These are phyloP conservation scores for Scheffersomyces cryptocercus DNA, from an alignment of 1,139 yeast species.

Conservation along the genomic window DNA sequence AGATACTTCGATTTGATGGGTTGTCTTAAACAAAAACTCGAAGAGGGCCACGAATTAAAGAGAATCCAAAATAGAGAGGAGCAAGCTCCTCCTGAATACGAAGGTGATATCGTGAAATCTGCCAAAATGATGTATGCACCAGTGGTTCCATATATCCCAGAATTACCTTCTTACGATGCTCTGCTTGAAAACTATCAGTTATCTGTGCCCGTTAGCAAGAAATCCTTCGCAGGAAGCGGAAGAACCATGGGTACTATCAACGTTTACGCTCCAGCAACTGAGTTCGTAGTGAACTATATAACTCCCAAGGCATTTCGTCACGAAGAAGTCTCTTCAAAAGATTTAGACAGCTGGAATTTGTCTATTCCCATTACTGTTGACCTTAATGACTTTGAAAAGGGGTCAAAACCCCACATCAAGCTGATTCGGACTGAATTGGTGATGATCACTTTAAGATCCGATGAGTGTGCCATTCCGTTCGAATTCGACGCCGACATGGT, in stretches of 20 bases:
- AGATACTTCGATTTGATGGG: background rate
- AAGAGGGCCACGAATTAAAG: background rate
- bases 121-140: constrained; percentile 7
- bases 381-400: constrained; percentile 1
- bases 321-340: constrained; percentile 10
- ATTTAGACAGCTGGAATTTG: constrained; percentile 12
- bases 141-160: background rate
- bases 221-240: background rate
- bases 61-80: background rate
- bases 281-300: background rate
- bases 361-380: constrained; percentile 11
- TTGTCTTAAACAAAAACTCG: background rate
- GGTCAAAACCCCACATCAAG: constrained; percentile 7
- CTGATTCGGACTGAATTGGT: constrained; percentile 10
- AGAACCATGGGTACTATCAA: background rate
- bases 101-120: constrained; percentile 5
- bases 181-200: background rate
- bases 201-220: background rate
- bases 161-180: background rate
- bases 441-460: constrained; percentile 11
- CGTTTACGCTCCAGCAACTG: background rate
- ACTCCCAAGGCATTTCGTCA: constrained; percentile 3
- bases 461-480: constrained; percentile 12
- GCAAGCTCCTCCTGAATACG: background rate
- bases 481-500: constrained; percentile 14